Evolutionary conservation across 805 yeast genomes (phyloP).

Genomic region (Grigorovia humatica): DNA sequence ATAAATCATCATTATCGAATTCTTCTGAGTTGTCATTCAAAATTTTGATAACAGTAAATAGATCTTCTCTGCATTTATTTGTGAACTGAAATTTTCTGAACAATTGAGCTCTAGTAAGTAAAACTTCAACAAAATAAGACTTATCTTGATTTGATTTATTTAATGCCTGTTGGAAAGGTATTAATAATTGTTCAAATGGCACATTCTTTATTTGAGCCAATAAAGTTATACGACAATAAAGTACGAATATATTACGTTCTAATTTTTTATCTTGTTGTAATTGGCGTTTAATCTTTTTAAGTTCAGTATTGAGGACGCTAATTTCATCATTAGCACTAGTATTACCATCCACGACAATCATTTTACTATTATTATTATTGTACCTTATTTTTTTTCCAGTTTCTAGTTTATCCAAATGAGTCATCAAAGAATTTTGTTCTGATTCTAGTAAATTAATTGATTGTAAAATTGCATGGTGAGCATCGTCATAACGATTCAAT

Average conservation of each 20-base stretch:
- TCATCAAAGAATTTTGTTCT: neutral
- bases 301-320: too few relatives aligned
- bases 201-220: constrained; percentile 6
- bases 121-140: constrained; percentile 10
- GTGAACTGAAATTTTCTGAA: constrained; percentile 10
- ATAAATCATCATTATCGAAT: constrained; percentile 6
- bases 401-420: neutral
- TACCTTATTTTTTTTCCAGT: neutral
- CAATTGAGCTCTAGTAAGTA: constrained; percentile 17
- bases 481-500: constrained; percentile 15
- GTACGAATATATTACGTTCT: constrained; percentile 5
- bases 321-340: neutral
- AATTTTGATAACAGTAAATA: constrained; percentile 8
- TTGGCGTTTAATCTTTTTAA: neutral
- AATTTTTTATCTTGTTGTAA: neutral
- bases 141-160: constrained; percentile 4
- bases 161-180: constrained; percentile 11
- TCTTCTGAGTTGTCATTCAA: constrained; percentile 5
- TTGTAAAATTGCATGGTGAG: constrained; percentile 13
- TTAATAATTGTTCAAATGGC: constrained; percentile 6
- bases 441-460: constrained; percentile 3
- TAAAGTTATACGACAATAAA: constrained; percentile 14
- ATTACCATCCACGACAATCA: too few relatives aligned
- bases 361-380: neutral
- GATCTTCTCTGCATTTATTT: constrained; percentile 8